Evolutionary conservation across 2,329 filamentous ascomycete genomes (phyloP).

Genomic region (Fusarium oxysporum): DNA sequence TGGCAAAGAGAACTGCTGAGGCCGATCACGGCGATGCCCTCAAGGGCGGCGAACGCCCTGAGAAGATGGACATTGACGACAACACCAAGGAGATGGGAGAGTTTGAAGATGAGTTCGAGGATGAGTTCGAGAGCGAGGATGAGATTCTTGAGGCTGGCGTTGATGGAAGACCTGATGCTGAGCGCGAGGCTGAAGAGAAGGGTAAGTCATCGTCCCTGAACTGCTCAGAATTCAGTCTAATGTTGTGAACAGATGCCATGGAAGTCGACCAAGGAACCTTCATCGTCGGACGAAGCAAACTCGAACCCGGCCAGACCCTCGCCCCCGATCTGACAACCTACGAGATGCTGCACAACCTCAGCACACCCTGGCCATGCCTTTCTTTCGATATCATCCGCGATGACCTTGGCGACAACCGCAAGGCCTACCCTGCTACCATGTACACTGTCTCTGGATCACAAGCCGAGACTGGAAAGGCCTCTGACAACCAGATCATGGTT

Average conservation of each 20-base stretch:
- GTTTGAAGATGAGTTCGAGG: conserved; percentile 96
- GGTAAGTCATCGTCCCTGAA: conserved; percentile 45
- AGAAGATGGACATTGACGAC: conserved; percentile 74
- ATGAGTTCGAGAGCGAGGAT: conserved; percentile 88
- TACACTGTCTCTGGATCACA: conserved; percentile 96
- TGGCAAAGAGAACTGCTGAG: conserved; percentile 72
- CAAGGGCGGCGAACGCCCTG: conserved; percentile 71
- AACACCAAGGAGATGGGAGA: conserved; percentile 74
- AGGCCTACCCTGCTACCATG: conserved; percentile 93
- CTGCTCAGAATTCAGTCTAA: not conserved
- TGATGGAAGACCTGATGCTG: conserved; percentile 90
- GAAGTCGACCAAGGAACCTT: conserved; percentile 94
- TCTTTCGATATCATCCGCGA: conserved; percentile 95
- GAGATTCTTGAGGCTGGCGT: conserved; percentile 95
- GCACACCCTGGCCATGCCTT: conserved; percentile 95
- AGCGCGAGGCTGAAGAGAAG: conserved; percentile 90
- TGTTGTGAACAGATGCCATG: conserved; percentile 73
- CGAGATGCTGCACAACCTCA: conserved; percentile 95
- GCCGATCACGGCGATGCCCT: conserved; percentile 59
- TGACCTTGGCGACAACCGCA: conserved; percentile 86
- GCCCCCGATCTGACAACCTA: conserved; percentile 94
- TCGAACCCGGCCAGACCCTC: conserved; percentile 90
- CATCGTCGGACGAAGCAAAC: conserved; percentile 92
- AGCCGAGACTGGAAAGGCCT: conserved; percentile 78
- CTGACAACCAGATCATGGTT: conserved; percentile 94